Base-by-base conservation (phyloP, 805 yeast species). In the Kodamaea kaohsiungensis region DNA sequence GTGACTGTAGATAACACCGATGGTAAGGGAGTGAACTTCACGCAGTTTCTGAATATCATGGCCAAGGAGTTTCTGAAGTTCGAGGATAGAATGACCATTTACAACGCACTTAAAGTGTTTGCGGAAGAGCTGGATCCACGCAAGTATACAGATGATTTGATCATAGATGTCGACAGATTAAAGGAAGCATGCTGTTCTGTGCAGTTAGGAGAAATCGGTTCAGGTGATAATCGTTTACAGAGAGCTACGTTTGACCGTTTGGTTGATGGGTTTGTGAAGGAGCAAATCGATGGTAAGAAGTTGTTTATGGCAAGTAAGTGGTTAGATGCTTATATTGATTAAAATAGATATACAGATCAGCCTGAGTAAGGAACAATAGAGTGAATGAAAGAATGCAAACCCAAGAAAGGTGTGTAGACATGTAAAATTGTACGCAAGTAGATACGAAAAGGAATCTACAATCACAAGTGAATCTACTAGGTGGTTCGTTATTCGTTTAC, bases 11-110 rank as follows among this genome's bases (percentile, higher is more conserved):
- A 57, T 10, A 59, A 60, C n/a, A 59, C 33, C 33, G 56, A 54
- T 13, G 18, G 48, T 30, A 72, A 74, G 3, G 76, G 75, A 50
- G 54, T 89, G 38, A 79, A 81, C 52, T 89, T 91, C 63, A 83
- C 92, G 3, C 80, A 80, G 46, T 91, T 84, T 63, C 71, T 88
- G 58, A 79, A 85, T 9, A 67, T 84, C 43, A 82, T 91, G 83
- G 82, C 88, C 2, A 65, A 71, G 0, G 83, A 80, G 55, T 68
- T 87, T 51, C 72, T 75, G 39, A 75, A 78, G 52, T 73, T 89
- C 73, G 83, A 61, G 68, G 79, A 57, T 68, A 73, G 55, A 85
- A 84, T 64, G 64, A 69, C 76, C 40, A 65, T 91, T 8, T 66
- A 73, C 46, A 77, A 81, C 49, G 91, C 95, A 0, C 76, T 91